These are phyloP conservation scores for Ehretia macrophylla DNA, from an alignment of 257 asterid species.

Conservation along the genomic window DNA sequence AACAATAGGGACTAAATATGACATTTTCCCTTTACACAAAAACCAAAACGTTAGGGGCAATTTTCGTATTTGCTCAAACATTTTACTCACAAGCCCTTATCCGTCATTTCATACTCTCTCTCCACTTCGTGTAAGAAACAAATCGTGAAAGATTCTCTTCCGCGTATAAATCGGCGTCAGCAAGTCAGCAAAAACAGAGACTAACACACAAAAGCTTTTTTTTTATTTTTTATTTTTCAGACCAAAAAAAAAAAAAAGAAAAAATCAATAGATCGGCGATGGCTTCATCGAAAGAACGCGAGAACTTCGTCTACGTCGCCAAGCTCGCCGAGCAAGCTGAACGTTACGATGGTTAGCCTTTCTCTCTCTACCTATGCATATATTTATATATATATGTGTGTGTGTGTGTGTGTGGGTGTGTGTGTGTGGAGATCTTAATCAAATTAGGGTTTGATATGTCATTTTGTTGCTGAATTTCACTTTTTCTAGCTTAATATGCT, in stretches of 20 bases:
- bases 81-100: no score
- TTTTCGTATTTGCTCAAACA: no score
- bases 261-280: background rate
- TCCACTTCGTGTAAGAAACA: no score
- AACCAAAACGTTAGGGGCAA: no score
- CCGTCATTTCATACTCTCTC: background rate
- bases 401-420: background rate
- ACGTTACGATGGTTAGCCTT: conserved; percentile 8
- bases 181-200: background rate
- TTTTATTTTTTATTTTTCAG: no score
- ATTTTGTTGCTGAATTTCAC: background rate
- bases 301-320: conserved; percentile 7
- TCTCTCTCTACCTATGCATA: no score
- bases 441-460: background rate
- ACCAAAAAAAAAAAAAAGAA: background rate
- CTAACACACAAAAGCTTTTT: background rate
- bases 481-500: background rate
- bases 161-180: background rate
- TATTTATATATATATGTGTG: no score
- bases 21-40: no score
- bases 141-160: background rate
- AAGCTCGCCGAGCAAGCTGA: conserved; percentile 6
- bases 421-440: background rate
- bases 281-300: conserved; percentile 8
- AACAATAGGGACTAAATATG: no score